Evolutionary conservation across 192 early-diverging fungal species (phyloP).

Genomic region (Coemansia sp.): DNA sequence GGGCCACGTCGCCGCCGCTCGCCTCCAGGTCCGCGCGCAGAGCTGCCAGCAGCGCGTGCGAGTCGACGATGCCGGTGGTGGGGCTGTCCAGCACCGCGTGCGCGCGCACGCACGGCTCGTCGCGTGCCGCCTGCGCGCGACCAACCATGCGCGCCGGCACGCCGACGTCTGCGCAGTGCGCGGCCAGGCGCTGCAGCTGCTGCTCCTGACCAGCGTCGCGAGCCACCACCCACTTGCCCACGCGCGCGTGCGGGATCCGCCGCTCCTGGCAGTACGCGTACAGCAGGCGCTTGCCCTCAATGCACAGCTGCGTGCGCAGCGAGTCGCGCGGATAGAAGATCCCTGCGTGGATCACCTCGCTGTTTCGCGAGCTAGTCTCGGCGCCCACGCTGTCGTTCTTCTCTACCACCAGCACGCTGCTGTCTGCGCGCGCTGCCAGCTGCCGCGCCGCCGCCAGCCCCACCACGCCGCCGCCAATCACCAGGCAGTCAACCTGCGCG

Average conservation of each 20-base stretch:
- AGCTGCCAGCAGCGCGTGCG: conserved; percentile 63
- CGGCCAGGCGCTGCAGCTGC: conserved; percentile 54
- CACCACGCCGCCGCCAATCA: conserved; percentile 78
- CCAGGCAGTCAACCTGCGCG: conserved; percentile 60
- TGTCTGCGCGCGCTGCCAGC: conserved; percentile 47
- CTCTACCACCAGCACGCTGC: conserved; percentile 63
- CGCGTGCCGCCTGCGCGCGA: conserved; percentile 18
- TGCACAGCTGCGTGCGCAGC: conserved; percentile 72
- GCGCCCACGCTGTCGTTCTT: conserved; percentile 60
- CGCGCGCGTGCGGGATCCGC: conserved; percentile 51
- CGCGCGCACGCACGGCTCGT: conserved; percentile 63
- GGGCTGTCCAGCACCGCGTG: conserved; percentile 59
- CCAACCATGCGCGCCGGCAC: conserved; percentile 55
- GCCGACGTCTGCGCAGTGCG: conserved; percentile 55
- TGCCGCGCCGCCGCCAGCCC: conserved; percentile 71
- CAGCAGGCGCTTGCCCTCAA: conserved; percentile 66
- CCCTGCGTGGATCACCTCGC: conserved; percentile 86
- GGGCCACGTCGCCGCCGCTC: conserved; percentile 55
- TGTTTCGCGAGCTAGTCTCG: conserved; percentile 82
- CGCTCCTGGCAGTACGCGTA: conserved; percentile 59
- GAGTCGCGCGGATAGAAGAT: conserved; percentile 74
- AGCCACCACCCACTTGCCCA: conserved; percentile 81
- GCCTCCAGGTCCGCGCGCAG: conserved; percentile 55
- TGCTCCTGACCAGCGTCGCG: conserved; percentile 50
- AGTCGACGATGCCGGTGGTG: conserved; percentile 80